Percentiles rank a stretch among this genome's conserved stretches.
Evolutionary conservation across 2,329 filamentous ascomycete species (phyloP).

Genomic region (Trichoderma pleuroti): DNA sequence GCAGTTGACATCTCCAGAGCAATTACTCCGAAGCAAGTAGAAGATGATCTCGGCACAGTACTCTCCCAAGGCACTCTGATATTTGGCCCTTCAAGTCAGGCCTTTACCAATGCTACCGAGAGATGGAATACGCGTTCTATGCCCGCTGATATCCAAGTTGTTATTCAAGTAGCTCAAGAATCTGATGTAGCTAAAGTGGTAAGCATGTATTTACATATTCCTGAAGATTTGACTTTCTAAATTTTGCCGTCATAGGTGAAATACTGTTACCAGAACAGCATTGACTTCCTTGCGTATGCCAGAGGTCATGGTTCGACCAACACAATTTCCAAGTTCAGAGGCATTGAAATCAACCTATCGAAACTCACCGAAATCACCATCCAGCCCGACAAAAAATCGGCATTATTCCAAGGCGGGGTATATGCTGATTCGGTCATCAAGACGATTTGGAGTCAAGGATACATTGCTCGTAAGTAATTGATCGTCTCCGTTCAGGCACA

Average conservation of each 20-base stretch:
- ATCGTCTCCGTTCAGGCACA: rapidly evolving
- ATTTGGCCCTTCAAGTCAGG: background rate
- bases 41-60: background rate
- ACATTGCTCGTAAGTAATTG: background rate
- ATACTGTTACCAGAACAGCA: background rate
- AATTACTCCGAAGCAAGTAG: background rate
- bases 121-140: background rate
- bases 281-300: background rate
- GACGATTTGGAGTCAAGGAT: background rate
- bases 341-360: background rate
- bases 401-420: background rate
- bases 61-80: background rate
- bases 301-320: background rate
- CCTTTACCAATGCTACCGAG: background rate
- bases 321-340: background rate
- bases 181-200: background rate
- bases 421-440: background rate
- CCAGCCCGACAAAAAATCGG: background rate
- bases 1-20: background rate
- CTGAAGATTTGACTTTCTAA: background rate
- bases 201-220: background rate
- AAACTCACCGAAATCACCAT: background rate
- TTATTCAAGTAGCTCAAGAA: background rate
- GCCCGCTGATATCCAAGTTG: background rate
- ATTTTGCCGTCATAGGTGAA: background rate